phyloP scores from a whole-genome alignment of 2,329 filamentous ascomycete genomes.

The Fusarium virguliforme region DNA sequence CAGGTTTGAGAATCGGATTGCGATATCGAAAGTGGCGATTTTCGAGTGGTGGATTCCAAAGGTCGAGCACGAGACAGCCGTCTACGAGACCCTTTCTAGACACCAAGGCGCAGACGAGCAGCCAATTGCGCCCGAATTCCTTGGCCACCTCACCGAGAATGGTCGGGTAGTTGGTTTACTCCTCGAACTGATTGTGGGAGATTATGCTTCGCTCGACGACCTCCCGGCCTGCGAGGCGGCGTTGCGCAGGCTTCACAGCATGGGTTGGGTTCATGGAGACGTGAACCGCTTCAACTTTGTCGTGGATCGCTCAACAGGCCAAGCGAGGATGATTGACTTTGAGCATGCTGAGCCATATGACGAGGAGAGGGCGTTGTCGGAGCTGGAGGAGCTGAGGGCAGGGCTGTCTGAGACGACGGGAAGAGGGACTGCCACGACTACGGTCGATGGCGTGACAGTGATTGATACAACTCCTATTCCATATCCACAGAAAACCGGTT shows the following conservation, averaged over 20 bases:
- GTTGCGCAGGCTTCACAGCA: slow-evolving; percentile 49
- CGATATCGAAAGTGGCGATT: too few relatives aligned
- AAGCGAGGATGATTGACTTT: slow-evolving; percentile 55
- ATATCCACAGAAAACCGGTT: too few relatives aligned
- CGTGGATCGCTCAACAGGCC: slow-evolving; percentile 38
- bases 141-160: slow-evolving; percentile 56
- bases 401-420: slow-evolving; percentile 54
- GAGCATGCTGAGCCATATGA: slow-evolving; percentile 47
- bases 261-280: slow-evolving; percentile 56
- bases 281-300: slow-evolving; percentile 60
- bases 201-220: slow-evolving; percentile 50
- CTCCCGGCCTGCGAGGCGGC: slow-evolving; percentile 50
- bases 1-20: too few relatives aligned
- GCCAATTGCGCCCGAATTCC: slow-evolving; percentile 51
- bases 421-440: slow-evolving; percentile 37
- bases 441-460: neutral
- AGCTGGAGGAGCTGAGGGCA: slow-evolving; percentile 51
- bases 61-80: too few relatives aligned
- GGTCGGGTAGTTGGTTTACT: slow-evolving; percentile 57
- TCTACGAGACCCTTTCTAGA: too few relatives aligned
- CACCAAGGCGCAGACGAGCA: too few relatives aligned
- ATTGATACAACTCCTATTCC: too few relatives aligned
- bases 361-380: slow-evolving; percentile 48
- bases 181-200: slow-evolving; percentile 55
- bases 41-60: too few relatives aligned